Base-by-base conservation (phyloP, 177 flowering plant genomes). In the Vitis hybrid region DNA sequence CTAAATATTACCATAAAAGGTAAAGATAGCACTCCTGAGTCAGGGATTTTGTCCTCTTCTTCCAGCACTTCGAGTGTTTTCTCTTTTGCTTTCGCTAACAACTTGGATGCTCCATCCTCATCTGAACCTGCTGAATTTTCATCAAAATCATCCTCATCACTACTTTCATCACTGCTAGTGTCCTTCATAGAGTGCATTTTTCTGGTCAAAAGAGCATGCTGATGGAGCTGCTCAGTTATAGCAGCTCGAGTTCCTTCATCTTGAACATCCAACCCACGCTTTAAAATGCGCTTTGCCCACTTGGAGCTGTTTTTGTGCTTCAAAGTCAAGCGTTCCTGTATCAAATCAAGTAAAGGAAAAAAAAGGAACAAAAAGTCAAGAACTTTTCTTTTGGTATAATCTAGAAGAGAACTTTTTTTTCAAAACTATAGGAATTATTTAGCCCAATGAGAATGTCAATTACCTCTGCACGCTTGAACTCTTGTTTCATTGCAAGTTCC, bases 201-300 rank as follows among this genome's bases (percentile, higher is more conserved):
- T 75, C 97, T 86, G 23, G 90, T 89, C 85, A 95, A 81, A 72
- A 72, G 77, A 39, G 88, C 78, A 80, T 91, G 93, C 71, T 79
- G 80, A 64, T 87, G 84, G 69, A 90, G 89, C 78, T 95, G 98
- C 65, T 91, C 92, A 51, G 94, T 64, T 48, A 95, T 83, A 60
- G 99, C 99, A 74, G 87, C 88, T 65, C 91, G 83, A 68, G 99
- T 95, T 51, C 89, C 93, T 73, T 90, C 98, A 84, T 93, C 97
- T 81, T 91, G 98, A 60, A 64, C 74, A 68, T 70, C 56, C 74
- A 95, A 67, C 70, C 98, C 98, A 81, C 97, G 97, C 70, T 81
- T 56, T 10, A 87, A 21, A 61, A 87, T 82, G 51, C 94, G 97
- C 70, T 82, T 88, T 51, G 97, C 93, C 98, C 98, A 95, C 75